Evolutionary conservation across 2,329 filamentous ascomycete species (phyloP).

Genomic region (Phoma sp.): DNA sequence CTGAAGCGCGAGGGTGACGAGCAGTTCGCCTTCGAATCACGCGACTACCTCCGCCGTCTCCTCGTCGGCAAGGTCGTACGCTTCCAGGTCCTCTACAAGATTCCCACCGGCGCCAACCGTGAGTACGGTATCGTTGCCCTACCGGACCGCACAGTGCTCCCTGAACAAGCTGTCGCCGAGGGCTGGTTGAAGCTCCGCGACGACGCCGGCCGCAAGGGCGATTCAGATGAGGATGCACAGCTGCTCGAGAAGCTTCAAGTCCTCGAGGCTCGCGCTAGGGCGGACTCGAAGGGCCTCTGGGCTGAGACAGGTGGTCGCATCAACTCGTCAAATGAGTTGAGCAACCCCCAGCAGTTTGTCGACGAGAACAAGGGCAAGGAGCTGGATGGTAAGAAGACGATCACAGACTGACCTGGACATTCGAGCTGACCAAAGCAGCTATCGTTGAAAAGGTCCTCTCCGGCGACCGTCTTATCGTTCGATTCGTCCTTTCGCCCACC

Average conservation of each 20-base stretch:
- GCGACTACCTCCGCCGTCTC: slow-evolving; percentile 86
- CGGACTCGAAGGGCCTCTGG: slow-evolving; percentile 83
- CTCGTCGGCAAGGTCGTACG: slow-evolving; percentile 86
- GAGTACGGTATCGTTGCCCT: slow-evolving; percentile 87
- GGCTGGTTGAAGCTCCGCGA: slow-evolving; percentile 95
- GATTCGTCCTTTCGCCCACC: slow-evolving; percentile 78
- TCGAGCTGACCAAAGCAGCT: slow-evolving; percentile 37
- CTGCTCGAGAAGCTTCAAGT: slow-evolving; percentile 79
- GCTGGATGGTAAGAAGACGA: slow-evolving; percentile 65
- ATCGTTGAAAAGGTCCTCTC: slow-evolving; percentile 90
- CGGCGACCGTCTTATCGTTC: slow-evolving; percentile 86
- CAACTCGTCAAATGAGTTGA: slow-evolving; percentile 80
- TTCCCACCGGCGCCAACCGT: slow-evolving; percentile 76
- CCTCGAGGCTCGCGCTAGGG: slow-evolving; percentile 78
- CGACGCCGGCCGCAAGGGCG: slow-evolving; percentile 90
- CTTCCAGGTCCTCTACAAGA: slow-evolving; percentile 84
- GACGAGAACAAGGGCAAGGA: slow-evolving; percentile 84
- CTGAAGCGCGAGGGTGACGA: slow-evolving; percentile 89
- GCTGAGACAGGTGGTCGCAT: slow-evolving; percentile 69
- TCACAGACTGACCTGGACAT: not conserved
- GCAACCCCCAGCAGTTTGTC: slow-evolving; percentile 75
- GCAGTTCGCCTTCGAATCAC: slow-evolving; percentile 90
- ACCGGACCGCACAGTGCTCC: slow-evolving; percentile 72
- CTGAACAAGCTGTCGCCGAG: slow-evolving; percentile 82
- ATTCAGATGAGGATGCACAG: slow-evolving; percentile 73